phyloP scores from a whole-genome alignment of 805 yeast species.

The Lachancea dasiensis region DNA sequence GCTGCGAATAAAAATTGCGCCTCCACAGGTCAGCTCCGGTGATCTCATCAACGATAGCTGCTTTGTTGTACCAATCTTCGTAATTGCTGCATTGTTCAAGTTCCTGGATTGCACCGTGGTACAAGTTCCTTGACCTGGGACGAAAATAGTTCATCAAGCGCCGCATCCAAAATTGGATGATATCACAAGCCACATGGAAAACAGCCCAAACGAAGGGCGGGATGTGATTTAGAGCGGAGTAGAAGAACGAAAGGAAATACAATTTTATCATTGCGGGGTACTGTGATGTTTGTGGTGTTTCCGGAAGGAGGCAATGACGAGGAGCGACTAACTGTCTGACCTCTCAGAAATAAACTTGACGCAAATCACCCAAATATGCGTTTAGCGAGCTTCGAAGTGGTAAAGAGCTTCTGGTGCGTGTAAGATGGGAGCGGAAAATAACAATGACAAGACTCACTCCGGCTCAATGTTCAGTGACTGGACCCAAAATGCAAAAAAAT shows the following conservation, averaged over 20 bases:
- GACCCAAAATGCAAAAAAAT: too few species aligned
- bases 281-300: not conserved
- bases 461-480: too few species aligned
- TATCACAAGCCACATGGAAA: constrained; percentile 38
- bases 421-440: not conserved
- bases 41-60: constrained; percentile 43
- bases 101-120: constrained; percentile 42
- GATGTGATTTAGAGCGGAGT: constrained; percentile 33
- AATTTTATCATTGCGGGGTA: constrained; percentile 11
- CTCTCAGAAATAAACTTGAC: too few species aligned
- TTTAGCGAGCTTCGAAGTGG: too few species aligned
- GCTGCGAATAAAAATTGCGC: constrained; percentile 71
- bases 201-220: constrained; percentile 40
- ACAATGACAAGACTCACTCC: not conserved
- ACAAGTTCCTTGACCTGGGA: constrained; percentile 27
- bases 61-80: constrained; percentile 63
- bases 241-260: constrained; percentile 23
- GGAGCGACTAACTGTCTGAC: too few species aligned
- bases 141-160: constrained; percentile 24
- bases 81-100: constrained; percentile 50
- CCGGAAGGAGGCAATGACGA: too few species aligned
- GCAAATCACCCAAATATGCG: too few species aligned
- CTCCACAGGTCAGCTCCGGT: constrained; percentile 64
- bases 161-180: constrained; percentile 37
- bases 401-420: too few species aligned